Evolutionary conservation across 2,329 filamentous ascomycete genomes (phyloP).

Genomic region (Simplicillium sp.): DNA sequence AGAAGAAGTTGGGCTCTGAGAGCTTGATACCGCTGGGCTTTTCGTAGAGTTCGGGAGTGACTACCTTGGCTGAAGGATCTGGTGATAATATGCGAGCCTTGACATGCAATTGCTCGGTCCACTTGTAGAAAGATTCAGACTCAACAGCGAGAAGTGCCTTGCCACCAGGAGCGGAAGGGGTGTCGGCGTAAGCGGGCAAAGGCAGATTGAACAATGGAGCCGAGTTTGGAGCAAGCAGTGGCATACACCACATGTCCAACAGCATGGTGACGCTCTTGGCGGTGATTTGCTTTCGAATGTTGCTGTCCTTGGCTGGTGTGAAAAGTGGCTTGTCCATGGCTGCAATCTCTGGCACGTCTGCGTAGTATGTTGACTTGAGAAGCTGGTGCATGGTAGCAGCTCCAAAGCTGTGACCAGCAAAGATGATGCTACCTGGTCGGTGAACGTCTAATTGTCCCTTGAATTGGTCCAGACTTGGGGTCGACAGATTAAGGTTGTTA

Average conservation of each 20-base stretch:
- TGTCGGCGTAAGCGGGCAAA: slow-evolving; percentile 55
- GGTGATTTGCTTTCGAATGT: slow-evolving; percentile 57
- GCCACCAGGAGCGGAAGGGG: slow-evolving; percentile 41
- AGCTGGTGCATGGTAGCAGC: slow-evolving; percentile 66
- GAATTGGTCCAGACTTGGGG: slow-evolving; percentile 47
- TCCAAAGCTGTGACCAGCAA: slow-evolving; percentile 75
- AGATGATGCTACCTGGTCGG: slow-evolving; percentile 62
- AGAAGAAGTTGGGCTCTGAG: slow-evolving; percentile 60
- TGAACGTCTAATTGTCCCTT: slow-evolving; percentile 54
- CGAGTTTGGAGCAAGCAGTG: slow-evolving; percentile 54
- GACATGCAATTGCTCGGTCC: slow-evolving; percentile 61
- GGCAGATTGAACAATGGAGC: slow-evolving; percentile 61
- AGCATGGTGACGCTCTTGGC: slow-evolving; percentile 56
- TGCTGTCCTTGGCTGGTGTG: slow-evolving; percentile 42
- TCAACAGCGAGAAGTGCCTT: slow-evolving; percentile 59
- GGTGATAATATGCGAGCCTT: slow-evolving; percentile 59
- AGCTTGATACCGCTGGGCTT: slow-evolving; percentile 31
- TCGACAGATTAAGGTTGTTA: slow-evolving; percentile 44
- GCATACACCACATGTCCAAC: slow-evolving; percentile 75
- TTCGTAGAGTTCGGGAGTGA: slow-evolving; percentile 31
- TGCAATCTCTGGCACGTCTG: slow-evolving; percentile 33
- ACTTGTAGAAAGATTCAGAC: slow-evolving; percentile 70
- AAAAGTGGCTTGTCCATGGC: slow-evolving; percentile 50
- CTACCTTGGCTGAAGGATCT: slow-evolving; percentile 32
- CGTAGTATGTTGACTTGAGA: slow-evolving; percentile 70